These are phyloP conservation scores for Ramularia endophylla DNA, from an alignment of 2,329 filamentous ascomycete species.

Conservation along the genomic window DNA sequence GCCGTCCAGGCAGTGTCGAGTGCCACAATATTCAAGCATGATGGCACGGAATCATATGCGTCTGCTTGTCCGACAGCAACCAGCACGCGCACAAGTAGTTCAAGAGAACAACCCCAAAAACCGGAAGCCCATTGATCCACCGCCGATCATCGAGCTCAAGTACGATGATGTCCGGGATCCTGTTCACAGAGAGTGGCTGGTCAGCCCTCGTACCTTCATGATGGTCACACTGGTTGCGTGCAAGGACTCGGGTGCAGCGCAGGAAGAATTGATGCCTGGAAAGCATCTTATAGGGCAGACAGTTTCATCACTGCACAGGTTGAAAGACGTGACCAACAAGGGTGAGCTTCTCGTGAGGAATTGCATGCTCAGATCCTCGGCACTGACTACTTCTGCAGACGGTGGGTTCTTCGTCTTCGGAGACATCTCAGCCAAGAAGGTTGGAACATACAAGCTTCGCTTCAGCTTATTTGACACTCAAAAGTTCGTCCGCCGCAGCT, in stretches of 20 bases:
- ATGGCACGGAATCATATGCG: constrained; percentile 14
- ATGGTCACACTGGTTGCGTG: constrained; percentile 46
- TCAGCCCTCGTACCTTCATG: constrained; percentile 62
- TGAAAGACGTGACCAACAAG: constrained; percentile 56
- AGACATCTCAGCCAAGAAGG: constrained; percentile 71
- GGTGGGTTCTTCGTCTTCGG: constrained; percentile 89
- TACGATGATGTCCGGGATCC: constrained; percentile 44
- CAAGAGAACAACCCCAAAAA: constrained; percentile 23
- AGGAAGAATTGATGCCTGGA: constrained; percentile 15
- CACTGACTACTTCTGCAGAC: constrained; percentile 42
- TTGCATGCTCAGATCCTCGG: background rate
- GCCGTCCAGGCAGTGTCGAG: background rate
- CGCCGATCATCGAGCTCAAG: constrained; percentile 71
- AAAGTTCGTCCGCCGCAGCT: constrained; percentile 41
- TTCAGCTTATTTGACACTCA: constrained; percentile 74
- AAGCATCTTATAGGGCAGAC: constrained; percentile 54
- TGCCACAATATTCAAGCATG: constrained; percentile 43
- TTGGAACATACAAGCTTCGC: constrained; percentile 65
- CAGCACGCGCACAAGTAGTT: constrained; percentile 18
- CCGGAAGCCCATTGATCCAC: constrained; percentile 82
- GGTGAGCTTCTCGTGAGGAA: constrained; percentile 3
- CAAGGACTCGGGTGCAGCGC: constrained; percentile 13
- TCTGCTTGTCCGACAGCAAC: constrained; percentile 19
- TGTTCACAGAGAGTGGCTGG: constrained; percentile 50
- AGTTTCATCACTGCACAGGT: constrained; percentile 72